These are phyloP conservation scores for Penicillium lagena DNA, from an alignment of 495 filamentous ascomycete genomes.

Conservation along the genomic window DNA sequence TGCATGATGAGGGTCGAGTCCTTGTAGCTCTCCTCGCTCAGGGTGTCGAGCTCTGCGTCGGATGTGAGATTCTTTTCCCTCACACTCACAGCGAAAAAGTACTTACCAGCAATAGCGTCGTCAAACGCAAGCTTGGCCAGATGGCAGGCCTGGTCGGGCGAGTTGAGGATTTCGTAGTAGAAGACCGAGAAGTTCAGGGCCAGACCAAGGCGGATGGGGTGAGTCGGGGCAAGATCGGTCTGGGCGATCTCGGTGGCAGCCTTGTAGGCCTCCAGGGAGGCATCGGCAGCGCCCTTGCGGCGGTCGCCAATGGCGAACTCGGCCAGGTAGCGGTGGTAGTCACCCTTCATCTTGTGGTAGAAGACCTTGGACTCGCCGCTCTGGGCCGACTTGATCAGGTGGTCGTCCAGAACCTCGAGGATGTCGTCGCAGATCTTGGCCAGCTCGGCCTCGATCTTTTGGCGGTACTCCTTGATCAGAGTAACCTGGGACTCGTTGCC, in stretches of 20 bases:
- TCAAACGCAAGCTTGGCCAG: conserved; percentile 99
- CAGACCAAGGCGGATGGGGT: conserved; percentile 97
- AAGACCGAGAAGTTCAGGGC: conserved; percentile 99
- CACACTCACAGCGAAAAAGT: neutral
- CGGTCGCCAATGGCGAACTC: conserved; percentile 97
- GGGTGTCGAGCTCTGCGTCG: conserved; percentile 85
- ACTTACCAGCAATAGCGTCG: conserved; percentile 93
- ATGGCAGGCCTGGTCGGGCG: conserved; percentile 97
- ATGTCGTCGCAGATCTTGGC: conserved; percentile 99
- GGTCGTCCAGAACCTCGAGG: conserved; percentile 90
- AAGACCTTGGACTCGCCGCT: conserved; percentile 99
- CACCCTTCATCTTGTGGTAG: conserved; percentile 99
- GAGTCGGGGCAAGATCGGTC: conserved; percentile 95
- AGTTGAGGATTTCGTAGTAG: conserved; percentile 99
- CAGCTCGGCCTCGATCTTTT: conserved; percentile 98
- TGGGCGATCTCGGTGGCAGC: conserved; percentile 94
- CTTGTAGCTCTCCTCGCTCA: conserved; percentile 99
- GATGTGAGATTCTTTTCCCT: neutral
- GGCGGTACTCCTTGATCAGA: conserved; percentile 98
- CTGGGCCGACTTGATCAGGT: conserved; percentile 94
- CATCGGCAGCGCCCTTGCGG: conserved; percentile 94
- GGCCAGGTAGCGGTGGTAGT: conserved; percentile 99
- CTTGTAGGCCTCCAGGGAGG: conserved; percentile 98
- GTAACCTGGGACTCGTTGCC: conserved; percentile 89
- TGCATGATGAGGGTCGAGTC: conserved; percentile 99